Percentiles rank a stretch among this genome's conserved stretches.
Conservation (phyloP, 768 basidiomycete species). For the Saitozyma podzolica region DNA sequence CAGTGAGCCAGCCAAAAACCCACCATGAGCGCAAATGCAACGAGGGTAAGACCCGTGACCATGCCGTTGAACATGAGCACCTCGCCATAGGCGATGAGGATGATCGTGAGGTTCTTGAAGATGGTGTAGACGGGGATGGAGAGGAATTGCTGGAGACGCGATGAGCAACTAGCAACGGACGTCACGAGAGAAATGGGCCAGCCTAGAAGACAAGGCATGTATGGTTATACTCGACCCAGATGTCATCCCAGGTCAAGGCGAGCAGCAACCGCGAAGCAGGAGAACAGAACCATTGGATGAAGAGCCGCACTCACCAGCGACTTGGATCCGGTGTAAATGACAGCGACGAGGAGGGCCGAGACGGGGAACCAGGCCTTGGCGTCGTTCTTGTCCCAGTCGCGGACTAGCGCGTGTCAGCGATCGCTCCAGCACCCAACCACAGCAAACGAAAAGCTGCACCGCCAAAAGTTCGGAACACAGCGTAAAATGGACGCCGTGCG, state of each 20-base stretch:
- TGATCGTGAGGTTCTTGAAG: conserved; percentile 98
- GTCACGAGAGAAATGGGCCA: too few species aligned
- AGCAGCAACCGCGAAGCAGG: too few species aligned
- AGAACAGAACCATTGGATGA: background rate
- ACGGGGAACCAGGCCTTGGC: conserved; percentile 94
- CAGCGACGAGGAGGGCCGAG: conserved; percentile 82
- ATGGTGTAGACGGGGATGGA: conserved; percentile 91
- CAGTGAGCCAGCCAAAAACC: conserved; percentile 7
- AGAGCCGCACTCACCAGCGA: conserved; percentile 70
- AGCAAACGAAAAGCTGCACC: too few species aligned
- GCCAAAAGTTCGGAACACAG: too few species aligned
- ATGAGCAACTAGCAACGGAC: background rate
- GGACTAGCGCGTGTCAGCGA: conserved; percentile 54
- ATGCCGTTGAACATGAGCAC: conserved; percentile 92
- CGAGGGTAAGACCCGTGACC: conserved; percentile 81
- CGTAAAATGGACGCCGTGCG: too few species aligned
- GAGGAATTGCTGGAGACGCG: conserved; percentile 75
- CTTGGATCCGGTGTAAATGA: conserved; percentile 98
- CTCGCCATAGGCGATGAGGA: conserved; percentile 97
- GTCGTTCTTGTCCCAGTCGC: conserved; percentile 76
- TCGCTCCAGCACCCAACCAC: background rate
- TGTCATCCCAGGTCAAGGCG: too few species aligned
- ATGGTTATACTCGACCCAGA: too few species aligned
- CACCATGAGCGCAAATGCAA: conserved; percentile 88
- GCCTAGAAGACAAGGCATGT: too few species aligned